Base-by-base conservation (phyloP, 2,329 filamentous ascomycete species). In the Colletotrichum gloeosporioides region DNA sequence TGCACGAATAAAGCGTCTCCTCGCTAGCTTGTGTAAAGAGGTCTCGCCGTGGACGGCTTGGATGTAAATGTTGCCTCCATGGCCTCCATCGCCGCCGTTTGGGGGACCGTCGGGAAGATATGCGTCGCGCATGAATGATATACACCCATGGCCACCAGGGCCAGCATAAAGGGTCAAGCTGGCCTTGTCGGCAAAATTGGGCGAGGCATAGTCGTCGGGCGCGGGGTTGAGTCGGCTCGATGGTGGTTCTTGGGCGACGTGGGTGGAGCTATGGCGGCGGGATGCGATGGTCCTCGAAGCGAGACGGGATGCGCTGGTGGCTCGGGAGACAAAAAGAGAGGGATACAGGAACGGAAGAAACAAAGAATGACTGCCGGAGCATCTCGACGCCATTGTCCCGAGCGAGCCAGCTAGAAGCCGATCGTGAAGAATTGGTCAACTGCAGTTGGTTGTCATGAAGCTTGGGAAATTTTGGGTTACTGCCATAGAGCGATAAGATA, bases 81-180 rank as follows among this genome's bases (percentile, higher is more conserved):
- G 94, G 6, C 97, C 97, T 57, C 97, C 97, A 82, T 99, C 96
- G 76, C 97, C 97, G 65, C 97, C 97, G 84, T 99, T 99, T 12
- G 97, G 92, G 13, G 97, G 97, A 0, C 97, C 97, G 78, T 98
- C 93, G 61, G 93, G 92, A 34, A 98, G 89, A 84, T 95, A 99
- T 78, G 96, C 96, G 81, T 99, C 97, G 25, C 96, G 93, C 59
- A 98, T 87, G 83, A 99, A 99, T 0, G 97, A 97, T 67, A 99
- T 95, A 82, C 97, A 99, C 78, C 97, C 97, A 82, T 97, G 93
- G 10, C 97, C 97, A 31, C 97, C 97, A 3, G 89, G 86, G 10
- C 97, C 97, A 22, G 96, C 94, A 80, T 94, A 90, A 4, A 99
- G 85, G 0, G 92, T 94, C 32, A 99, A 85, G 9, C 92, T 91